These are phyloP conservation scores for Musa itinerans DNA, from an alignment of 176 grass and related monocot species.

Conservation along the genomic window DNA sequence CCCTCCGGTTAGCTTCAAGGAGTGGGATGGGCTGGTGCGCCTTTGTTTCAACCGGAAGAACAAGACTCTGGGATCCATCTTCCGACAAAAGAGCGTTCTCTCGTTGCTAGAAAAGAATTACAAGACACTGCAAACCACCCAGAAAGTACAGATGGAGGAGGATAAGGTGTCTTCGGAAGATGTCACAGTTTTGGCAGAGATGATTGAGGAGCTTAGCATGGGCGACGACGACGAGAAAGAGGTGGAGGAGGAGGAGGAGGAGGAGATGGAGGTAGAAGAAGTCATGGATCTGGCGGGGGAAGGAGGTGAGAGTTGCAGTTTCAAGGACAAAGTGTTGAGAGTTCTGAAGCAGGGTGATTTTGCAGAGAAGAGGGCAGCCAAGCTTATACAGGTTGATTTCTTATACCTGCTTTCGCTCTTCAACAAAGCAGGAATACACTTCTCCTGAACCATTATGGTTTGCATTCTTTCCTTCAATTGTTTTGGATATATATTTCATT, in stretches of 20 bases:
- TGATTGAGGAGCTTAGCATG: conserved; percentile 83
- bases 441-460: conserved; percentile 35
- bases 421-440: conserved; percentile 84
- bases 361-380: conserved; percentile 81
- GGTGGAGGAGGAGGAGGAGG: conserved; percentile 32
- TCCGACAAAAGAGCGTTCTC: conserved; percentile 64
- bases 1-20: conserved; percentile 76
- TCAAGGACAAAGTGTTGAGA: conserved; percentile 72
- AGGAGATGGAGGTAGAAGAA: conserved; percentile 50
- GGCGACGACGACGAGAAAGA: conserved; percentile 24
- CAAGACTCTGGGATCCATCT: conserved; percentile 72
- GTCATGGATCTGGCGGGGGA: conserved; percentile 28
- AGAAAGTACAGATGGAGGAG: conserved; percentile 28
- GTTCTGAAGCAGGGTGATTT: conserved; percentile 85
- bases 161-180: conserved; percentile 46
- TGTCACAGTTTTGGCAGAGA: conserved; percentile 50
- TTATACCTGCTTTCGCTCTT: conserved; percentile 90
- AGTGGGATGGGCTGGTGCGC: conserved; percentile 80
- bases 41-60: conserved; percentile 82
- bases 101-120: conserved; percentile 91
- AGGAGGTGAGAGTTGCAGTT: conserved; percentile 22
- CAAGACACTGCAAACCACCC: conserved; percentile 60
- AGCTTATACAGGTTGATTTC: conserved; percentile 81
- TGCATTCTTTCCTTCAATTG: no score
- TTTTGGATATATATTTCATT: no score